Evolutionary conservation across 2,329 filamentous ascomycete species (phyloP).

Genomic region (Penicillium sp.): DNA sequence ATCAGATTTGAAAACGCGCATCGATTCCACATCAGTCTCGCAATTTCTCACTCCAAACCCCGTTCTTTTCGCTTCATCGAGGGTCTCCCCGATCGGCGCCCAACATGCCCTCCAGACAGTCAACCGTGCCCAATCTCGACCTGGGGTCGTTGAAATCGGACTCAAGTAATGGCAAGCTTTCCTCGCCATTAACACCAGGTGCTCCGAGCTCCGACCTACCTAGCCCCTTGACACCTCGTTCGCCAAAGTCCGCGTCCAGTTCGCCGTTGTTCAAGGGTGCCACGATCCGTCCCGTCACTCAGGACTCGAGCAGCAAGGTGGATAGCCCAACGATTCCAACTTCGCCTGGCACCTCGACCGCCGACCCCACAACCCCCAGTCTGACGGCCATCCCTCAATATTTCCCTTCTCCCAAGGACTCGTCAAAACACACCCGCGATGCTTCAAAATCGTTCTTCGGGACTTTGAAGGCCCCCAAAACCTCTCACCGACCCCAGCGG

Average conservation of each 20-base stretch:
- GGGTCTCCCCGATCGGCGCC: conserved; percentile 10
- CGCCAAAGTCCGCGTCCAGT: conserved; percentile 42
- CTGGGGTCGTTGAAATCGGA: conserved; percentile 39
- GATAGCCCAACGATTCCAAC: conserved; percentile 32
- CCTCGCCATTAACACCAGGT: conserved; percentile 40
- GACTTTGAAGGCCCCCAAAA: conserved; percentile 51
- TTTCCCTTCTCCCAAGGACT: conserved; percentile 47
- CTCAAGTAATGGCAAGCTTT: conserved; percentile 31
- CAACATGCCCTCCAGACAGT: conserved; percentile 44
- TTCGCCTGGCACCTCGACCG: conserved; percentile 30
- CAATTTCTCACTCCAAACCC: neutral
- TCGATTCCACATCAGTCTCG: neutral
- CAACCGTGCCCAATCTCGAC: conserved; percentile 43
- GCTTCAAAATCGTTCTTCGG: conserved; percentile 52
- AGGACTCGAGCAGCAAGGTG: conserved; percentile 37
- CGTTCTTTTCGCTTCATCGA: neutral
- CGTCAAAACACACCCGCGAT: conserved; percentile 48
- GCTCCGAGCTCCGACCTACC: conserved; percentile 40
- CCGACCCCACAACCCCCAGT: conserved; percentile 43
- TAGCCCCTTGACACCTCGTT: conserved; percentile 43
- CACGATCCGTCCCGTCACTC: conserved; percentile 47
- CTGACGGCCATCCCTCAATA: conserved; percentile 52
- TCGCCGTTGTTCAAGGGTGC: conserved; percentile 43
- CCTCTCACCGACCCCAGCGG: conserved; percentile 46
- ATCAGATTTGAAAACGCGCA: conserved; percentile 5